Percentiles rank a stretch among this genome's conserved stretches.
Conservation (phyloP, 306 rosid species). For the Vicia faba region DNA sequence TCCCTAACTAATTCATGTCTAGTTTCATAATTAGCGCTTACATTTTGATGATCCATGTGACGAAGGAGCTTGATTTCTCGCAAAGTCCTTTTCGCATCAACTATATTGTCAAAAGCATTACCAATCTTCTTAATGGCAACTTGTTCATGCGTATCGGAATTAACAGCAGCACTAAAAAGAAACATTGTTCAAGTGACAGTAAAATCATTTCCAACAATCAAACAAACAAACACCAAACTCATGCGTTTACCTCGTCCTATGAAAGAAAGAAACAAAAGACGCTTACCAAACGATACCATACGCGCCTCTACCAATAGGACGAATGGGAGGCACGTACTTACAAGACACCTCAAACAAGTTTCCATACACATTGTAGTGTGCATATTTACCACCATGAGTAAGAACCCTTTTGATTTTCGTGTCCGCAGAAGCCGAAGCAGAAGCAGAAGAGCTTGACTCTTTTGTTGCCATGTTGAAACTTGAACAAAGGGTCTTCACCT, state of each 20-base stretch:
- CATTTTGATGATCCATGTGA: slow-evolving; percentile 94
- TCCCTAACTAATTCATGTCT: background rate
- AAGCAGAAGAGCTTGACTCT: slow-evolving; percentile 73
- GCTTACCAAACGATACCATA: slow-evolving; percentile 90
- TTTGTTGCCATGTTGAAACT: slow-evolving; percentile 63
- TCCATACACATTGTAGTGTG: slow-evolving; percentile 91
- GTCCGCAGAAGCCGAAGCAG: slow-evolving; percentile 58
- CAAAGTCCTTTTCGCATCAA: slow-evolving; percentile 94
- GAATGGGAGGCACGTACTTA: slow-evolving; percentile 91
- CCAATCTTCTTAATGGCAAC: slow-evolving; percentile 98
- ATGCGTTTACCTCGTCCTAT: background rate
- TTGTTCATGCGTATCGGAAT: slow-evolving; percentile 85
- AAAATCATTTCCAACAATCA: slow-evolving; percentile 15
- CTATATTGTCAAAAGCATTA: slow-evolving; percentile 87
- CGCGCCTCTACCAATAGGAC: slow-evolving; percentile 95
- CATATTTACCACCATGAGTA: slow-evolving; percentile 88
- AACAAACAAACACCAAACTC: slow-evolving; percentile 11
- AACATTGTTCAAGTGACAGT: slow-evolving; percentile 22
- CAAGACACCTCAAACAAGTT: slow-evolving; percentile 92
- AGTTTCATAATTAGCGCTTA: slow-evolving; percentile 40
- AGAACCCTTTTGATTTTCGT: slow-evolving; percentile 77
- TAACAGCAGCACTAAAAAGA: slow-evolving; percentile 77
- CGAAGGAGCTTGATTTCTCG: slow-evolving; percentile 96
- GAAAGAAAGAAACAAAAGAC: slow-evolving; percentile 35
- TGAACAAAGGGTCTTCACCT: slow-evolving; percentile 35